Conservation (phyloP, 768 basidiomycete species). For the Suillus paluster region DNA sequence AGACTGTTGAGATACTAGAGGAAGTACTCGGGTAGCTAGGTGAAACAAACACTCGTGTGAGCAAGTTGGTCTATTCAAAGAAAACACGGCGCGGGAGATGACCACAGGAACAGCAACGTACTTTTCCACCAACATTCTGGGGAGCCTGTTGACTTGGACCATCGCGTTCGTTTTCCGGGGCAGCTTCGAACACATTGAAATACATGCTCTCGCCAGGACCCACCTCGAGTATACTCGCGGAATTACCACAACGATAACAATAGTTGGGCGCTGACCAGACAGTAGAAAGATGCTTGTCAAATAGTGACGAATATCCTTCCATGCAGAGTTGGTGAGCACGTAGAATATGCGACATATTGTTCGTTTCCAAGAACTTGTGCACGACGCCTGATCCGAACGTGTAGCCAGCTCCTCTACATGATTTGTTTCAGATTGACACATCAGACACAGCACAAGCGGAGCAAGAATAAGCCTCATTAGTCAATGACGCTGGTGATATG, state of each 20-base stretch:
- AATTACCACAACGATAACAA: conserved; percentile 98
- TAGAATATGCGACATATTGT: conserved; percentile 96
- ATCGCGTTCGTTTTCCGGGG: conserved; percentile 96
- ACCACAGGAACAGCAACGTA: conserved; percentile 31
- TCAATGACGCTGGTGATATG: conserved; percentile 14
- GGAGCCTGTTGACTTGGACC: conserved; percentile 81
- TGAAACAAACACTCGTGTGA: conserved; percentile 8
- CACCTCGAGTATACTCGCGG: conserved; percentile 94
- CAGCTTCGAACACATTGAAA: conserved; percentile 98
- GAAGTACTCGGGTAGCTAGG: conserved; percentile 83
- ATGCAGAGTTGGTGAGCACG: conserved; percentile 99
- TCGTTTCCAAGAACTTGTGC: conserved; percentile 94
- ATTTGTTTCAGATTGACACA: conserved; percentile 15
- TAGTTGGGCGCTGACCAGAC: conserved; percentile 99
- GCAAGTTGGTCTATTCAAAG: conserved; percentile 4
- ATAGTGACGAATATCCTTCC: conserved; percentile 99
- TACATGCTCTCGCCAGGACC: conserved; percentile 86
- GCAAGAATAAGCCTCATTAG: conserved; percentile 14
- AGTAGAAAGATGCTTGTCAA: conserved; percentile 93
- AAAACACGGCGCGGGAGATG: background rate
- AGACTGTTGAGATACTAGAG: conserved; percentile 35
- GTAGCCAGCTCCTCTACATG: conserved; percentile 89
- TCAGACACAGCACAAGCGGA: conserved; percentile 15
- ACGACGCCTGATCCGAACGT: conserved; percentile 99
- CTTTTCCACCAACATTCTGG: conserved; percentile 76